These are phyloP conservation scores for Amanita pseudoporphyria DNA, from an alignment of 768 basidiomycete genomes.

Conservation along the genomic window DNA sequence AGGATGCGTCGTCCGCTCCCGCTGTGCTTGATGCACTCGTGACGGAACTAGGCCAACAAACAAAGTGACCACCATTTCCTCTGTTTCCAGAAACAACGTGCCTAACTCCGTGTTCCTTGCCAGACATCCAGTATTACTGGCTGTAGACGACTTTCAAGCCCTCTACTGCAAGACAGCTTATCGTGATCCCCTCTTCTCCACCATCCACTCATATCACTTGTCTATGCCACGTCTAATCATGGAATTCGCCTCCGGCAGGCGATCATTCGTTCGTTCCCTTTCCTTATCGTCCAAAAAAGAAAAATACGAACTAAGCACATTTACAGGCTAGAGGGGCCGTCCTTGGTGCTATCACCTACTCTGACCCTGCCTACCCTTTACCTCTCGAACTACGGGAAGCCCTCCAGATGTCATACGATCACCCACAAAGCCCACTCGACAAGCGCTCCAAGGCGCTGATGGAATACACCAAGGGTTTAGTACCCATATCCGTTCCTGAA, in stretches of 20 bases:
- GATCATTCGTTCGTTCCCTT: slow-evolving; percentile 46
- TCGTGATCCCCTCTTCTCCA: slow-evolving; percentile 60
- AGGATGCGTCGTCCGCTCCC: slow-evolving; percentile 43
- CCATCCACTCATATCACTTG: slow-evolving; percentile 68
- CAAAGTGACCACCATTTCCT: slow-evolving; percentile 33
- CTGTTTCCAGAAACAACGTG: background rate
- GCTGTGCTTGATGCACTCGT: slow-evolving; percentile 49
- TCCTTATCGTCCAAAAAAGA: background rate
- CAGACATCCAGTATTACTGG: slow-evolving; percentile 73
- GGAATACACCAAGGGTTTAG: slow-evolving; percentile 43
- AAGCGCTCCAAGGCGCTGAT: slow-evolving; percentile 40
- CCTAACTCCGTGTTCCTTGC: background rate
- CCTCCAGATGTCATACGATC: slow-evolving; percentile 35
- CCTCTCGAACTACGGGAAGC: slow-evolving; percentile 59
- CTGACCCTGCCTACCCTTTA: slow-evolving; percentile 47
- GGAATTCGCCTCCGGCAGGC: slow-evolving; percentile 64
- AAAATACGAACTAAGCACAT: background rate
- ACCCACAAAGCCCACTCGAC: slow-evolving; percentile 42
- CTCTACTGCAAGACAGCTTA: slow-evolving; percentile 63
- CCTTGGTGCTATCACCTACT: slow-evolving; percentile 57
- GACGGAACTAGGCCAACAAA: slow-evolving; percentile 53
- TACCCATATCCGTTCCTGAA: slow-evolving; percentile 35
- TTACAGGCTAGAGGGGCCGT: slow-evolving; percentile 59
- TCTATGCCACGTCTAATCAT: slow-evolving; percentile 70
- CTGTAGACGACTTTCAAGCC: slow-evolving; percentile 83